Evolutionary conservation across 1,139 yeast species (phyloP).

Genomic region (Sugiyamaella japonica): DNA sequence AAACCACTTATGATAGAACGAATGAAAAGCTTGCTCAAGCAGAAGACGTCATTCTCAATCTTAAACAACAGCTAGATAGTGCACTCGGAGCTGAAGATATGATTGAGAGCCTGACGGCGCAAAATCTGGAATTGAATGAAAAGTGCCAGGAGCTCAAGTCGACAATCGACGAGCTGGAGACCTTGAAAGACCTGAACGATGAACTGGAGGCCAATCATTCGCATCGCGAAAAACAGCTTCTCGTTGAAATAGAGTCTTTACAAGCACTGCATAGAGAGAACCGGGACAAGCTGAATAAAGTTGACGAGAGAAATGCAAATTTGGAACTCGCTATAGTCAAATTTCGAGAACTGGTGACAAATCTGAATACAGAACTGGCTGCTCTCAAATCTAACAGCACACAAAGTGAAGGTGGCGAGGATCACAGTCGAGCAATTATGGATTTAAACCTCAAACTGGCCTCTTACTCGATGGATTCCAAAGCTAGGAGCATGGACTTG

Average conservation of each 20-base stretch:
- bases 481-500: constrained; percentile 34
- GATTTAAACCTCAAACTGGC: constrained; percentile 35
- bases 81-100: constrained; percentile 44
- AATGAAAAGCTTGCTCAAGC: constrained; percentile 44
- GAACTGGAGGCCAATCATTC: constrained; percentile 62
- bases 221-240: constrained; percentile 57
- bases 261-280: constrained; percentile 39
- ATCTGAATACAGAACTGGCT: constrained; percentile 37
- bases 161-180: constrained; percentile 58
- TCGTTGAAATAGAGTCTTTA: constrained; percentile 46
- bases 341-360: constrained; percentile 38
- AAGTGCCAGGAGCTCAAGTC: constrained; percentile 45
- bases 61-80: constrained; percentile 46
- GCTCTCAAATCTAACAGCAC: constrained; percentile 28
- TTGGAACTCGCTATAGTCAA: constrained; percentile 38
- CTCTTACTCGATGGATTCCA: constrained; percentile 29
- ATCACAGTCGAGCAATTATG: constrained; percentile 29
- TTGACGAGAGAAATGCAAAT: constrained; percentile 42
- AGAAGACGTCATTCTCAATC: constrained; percentile 46
- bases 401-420: constrained; percentile 21
- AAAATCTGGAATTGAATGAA: constrained; percentile 51
- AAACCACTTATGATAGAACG: constrained; percentile 29
- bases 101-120: constrained; percentile 56
- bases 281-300: constrained; percentile 36
- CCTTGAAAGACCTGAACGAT: constrained; percentile 57